These are phyloP conservation scores for Trichosporon faecale DNA, from an alignment of 1,284 basidiomycete species.

Conservation along the genomic window DNA sequence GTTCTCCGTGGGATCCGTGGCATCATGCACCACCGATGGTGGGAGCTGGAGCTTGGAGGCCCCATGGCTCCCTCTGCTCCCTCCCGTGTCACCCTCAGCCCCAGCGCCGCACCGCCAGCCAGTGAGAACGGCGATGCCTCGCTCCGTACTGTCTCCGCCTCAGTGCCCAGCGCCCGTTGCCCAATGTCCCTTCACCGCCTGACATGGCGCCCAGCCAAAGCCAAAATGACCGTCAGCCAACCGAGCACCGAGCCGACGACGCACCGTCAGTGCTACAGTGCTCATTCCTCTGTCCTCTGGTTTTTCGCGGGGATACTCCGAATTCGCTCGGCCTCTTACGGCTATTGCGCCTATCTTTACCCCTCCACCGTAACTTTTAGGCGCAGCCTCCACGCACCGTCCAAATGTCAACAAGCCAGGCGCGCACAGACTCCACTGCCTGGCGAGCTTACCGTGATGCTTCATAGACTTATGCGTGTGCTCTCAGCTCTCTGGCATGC, in stretches of 20 bases:
- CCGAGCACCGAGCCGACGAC: background rate
- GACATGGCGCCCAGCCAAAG: background rate
- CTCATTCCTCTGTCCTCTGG: background rate
- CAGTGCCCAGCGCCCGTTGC: background rate
- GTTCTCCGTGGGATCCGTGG: background rate
- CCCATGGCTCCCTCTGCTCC: background rate
- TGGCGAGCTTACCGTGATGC: background rate
- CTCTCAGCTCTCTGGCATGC: too few relatives aligned
- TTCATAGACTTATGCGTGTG: background rate
- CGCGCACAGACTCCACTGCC: background rate
- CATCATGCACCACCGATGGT: background rate
- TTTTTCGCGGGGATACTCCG: background rate
- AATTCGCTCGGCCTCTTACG: constrained; percentile 2
- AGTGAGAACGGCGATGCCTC: background rate
- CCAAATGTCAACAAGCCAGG: background rate
- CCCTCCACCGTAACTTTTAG: background rate
- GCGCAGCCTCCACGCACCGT: background rate
- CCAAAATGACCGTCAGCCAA: background rate
- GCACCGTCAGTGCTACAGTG: background rate
- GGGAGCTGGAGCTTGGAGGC: background rate
- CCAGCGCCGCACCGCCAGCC: background rate
- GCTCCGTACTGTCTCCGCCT: background rate
- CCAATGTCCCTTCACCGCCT: background rate
- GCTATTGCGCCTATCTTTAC: background rate
- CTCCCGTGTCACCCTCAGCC: background rate